Conservation (phyloP, 1,284 basidiomycete species). For the Heterobasidion irregulare region DNA sequence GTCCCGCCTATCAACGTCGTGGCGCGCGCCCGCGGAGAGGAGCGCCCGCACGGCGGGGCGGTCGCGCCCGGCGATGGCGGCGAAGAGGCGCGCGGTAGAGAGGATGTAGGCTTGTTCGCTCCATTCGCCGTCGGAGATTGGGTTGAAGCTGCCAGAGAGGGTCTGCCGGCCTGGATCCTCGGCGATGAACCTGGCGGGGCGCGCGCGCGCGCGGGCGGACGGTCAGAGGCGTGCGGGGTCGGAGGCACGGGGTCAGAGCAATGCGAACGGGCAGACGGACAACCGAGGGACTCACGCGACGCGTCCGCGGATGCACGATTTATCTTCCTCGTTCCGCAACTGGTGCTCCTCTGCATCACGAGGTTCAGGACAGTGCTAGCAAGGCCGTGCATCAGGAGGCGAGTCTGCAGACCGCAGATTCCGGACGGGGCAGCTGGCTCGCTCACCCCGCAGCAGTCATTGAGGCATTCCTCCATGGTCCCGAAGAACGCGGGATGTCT, state of each 20-base stretch:
- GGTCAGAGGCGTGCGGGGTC: too few species aligned
- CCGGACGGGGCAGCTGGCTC: too few species aligned
- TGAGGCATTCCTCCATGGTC: conserved; percentile 42
- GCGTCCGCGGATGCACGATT: conserved; percentile 42
- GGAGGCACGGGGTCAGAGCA: too few species aligned
- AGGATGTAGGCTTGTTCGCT: conserved; percentile 49
- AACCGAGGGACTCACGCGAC: conserved; percentile 29
- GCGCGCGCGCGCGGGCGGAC: too few species aligned
- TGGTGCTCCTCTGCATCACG: conserved; percentile 37
- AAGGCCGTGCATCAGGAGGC: background rate
- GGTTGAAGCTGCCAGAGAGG: conserved; percentile 54
- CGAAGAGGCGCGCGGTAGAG: conserved; percentile 41
- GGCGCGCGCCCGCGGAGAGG: conserved; percentile 24
- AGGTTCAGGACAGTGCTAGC: conserved; percentile 40
- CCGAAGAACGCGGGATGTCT: conserved; percentile 59
- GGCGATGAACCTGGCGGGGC: too few species aligned
- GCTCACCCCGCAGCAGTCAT: conserved; percentile 50
- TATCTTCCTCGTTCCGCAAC: conserved; percentile 27
- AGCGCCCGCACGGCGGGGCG: conserved; percentile 27
- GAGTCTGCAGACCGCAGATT: background rate
- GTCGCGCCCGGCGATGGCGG: conserved; percentile 38
- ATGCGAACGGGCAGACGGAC: background rate
- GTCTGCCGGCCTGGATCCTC: conserved; percentile 53
- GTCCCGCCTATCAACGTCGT: conserved; percentile 43
- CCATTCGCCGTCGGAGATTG: conserved; percentile 61